phyloP scores from a whole-genome alignment of 164 flowering plant species.

The Cinnamomum chago region DNA sequence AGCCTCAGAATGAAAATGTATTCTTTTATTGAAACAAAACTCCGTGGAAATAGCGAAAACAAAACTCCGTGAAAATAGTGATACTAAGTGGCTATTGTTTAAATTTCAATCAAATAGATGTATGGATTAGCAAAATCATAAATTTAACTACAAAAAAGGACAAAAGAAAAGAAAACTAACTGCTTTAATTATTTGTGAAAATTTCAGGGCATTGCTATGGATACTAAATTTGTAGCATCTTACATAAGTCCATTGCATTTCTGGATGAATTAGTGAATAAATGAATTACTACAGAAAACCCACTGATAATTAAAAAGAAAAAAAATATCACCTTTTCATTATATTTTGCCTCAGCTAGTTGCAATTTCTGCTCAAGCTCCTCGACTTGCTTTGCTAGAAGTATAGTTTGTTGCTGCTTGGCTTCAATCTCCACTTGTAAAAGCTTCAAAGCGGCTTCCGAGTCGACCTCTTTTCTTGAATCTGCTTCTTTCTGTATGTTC shows the following conservation, averaged over 20 bases:
- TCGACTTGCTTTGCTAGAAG: slow-evolving; percentile 49
- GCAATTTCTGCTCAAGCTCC: slow-evolving; percentile 60
- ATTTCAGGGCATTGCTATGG: too few relatives aligned
- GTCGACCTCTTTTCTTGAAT: slow-evolving; percentile 46
- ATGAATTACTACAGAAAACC: not conserved
- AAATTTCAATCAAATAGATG: not conserved
- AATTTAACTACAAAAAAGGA: not conserved
- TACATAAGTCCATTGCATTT: not conserved
- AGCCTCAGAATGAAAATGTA: too few relatives aligned
- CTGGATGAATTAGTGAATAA: not conserved
- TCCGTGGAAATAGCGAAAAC: too few relatives aligned
- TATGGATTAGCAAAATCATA: not conserved
- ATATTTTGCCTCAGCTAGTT: slow-evolving; percentile 36
- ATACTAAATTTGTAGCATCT: too few relatives aligned
- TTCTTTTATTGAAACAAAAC: too few relatives aligned
- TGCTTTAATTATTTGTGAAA: too few relatives aligned
- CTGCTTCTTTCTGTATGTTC: slow-evolving; percentile 49
- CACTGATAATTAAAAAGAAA: not conserved
- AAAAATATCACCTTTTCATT: slow-evolving; percentile 43
- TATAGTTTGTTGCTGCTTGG: slow-evolving; percentile 45
- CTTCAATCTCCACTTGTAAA: slow-evolving; percentile 53
- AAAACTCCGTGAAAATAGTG: too few relatives aligned
- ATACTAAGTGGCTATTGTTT: too few relatives aligned
- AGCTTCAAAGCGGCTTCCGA: slow-evolving; percentile 40
- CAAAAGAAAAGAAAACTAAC: not conserved